Evolutionary conservation across 2,329 filamentous ascomycete genomes (phyloP).

Genomic region (Nectriaceae sp.): DNA sequence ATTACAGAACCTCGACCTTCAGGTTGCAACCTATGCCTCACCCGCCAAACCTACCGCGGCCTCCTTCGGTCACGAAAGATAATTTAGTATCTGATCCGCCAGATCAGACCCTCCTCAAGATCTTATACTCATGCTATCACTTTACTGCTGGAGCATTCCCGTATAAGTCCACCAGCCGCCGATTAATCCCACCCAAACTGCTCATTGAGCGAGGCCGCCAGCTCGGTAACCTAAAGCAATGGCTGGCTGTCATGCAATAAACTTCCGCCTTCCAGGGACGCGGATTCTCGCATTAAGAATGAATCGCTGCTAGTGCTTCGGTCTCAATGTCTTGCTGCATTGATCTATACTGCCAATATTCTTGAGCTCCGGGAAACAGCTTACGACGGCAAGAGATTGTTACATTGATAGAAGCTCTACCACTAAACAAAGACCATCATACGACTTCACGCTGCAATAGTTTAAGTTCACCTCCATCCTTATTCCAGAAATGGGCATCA

Average conservation of each 20-base stretch:
- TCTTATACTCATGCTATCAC: constrained; percentile 17
- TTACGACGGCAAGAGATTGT: constrained; percentile 21
- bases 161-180: constrained; percentile 18
- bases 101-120: constrained; percentile 5
- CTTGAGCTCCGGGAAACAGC: constrained; percentile 15
- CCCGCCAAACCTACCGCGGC: constrained; percentile 13
- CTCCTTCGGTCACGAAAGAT: neutral
- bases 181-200: constrained; percentile 12
- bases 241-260: constrained; percentile 12
- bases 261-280: neutral
- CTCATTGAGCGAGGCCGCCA: constrained; percentile 25
- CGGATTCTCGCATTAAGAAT: neutral
- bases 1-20: constrained; percentile 19
- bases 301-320: constrained; percentile 18
- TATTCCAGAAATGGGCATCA: constrained; percentile 19
- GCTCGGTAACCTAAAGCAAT: constrained; percentile 15
- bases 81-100: neutral
- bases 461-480: neutral
- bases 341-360: constrained; percentile 10
- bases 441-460: neutral
- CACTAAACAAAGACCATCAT: rapidly evolving
- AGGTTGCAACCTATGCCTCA: constrained; percentile 18
- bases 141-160: constrained; percentile 10
- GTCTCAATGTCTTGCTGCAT: constrained; percentile 13
- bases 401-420: neutral